Percentiles rank a stretch among this genome's conserved stretches.
Evolutionary conservation across 441 rosid species (phyloP).

Genomic region (Corymbia citriodora): DNA sequence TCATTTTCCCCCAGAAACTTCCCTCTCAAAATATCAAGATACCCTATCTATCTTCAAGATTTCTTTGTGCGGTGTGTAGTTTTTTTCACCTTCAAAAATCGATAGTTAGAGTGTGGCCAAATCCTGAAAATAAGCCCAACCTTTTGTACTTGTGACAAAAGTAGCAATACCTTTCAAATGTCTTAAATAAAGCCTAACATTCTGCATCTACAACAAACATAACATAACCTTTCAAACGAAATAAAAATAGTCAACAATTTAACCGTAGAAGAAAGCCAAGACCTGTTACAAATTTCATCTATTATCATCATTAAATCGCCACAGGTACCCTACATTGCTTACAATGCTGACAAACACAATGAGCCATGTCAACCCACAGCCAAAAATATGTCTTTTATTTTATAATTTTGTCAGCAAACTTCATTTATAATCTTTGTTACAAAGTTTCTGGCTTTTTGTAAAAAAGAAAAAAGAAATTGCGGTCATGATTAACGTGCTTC

Average conservation of each 20-base stretch:
- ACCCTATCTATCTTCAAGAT: neutral
- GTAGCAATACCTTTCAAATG: neutral
- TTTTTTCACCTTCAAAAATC: neutral
- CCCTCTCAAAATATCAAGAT: neutral
- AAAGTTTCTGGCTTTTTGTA: neutral
- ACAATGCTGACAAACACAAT: neutral
- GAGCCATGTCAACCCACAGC: neutral
- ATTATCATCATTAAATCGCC: neutral
- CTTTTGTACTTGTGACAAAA: neutral
- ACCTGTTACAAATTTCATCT: neutral
- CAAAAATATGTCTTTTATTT: neutral
- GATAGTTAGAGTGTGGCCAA: neutral
- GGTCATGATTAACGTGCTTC: neutral
- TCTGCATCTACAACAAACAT: neutral
- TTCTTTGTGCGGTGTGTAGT: neutral
- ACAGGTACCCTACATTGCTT: neutral
- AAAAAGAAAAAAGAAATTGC: neutral
- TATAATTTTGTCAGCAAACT: neutral
- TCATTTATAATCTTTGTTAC: neutral
- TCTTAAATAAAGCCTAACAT: neutral
- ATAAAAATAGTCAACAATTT: neutral
- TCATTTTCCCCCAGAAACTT: neutral
- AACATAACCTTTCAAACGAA: neutral
- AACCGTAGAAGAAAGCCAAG: accelerated
- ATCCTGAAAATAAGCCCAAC: neutral